A percentile compares a stretch with the other conserved stretches of the same genome.
These are phyloP conservation scores for Daldinia childiae DNA, from an alignment of 495 filamentous ascomycete genomes.

Conservation along the genomic window DNA sequence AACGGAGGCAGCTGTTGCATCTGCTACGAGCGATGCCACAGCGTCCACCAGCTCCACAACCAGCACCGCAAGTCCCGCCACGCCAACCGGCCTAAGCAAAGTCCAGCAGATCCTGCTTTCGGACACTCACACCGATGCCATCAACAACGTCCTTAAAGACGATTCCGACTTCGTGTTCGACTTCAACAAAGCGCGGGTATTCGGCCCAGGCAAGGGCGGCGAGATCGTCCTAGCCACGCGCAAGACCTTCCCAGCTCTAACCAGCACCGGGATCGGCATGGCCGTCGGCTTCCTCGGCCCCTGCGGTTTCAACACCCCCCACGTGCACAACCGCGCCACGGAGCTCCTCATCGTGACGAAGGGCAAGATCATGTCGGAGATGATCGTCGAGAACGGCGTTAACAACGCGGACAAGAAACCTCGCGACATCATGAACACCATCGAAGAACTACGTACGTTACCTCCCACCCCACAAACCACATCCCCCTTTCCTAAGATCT, in stretches of 20 bases:
- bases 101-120: slow-evolving; percentile 40
- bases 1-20: background rate
- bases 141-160: slow-evolving; percentile 45
- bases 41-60: background rate
- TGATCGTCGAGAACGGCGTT: slow-evolving; percentile 61
- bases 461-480: background rate
- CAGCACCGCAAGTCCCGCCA: background rate
- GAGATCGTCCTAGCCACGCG: slow-evolving; percentile 50
- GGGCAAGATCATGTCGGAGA: slow-evolving; percentile 57
- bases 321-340: slow-evolving; percentile 57
- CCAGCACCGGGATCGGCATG: slow-evolving; percentile 49
- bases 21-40: background rate
- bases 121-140: slow-evolving; percentile 42
- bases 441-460: slow-evolving; percentile 46
- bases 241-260: slow-evolving; percentile 55
- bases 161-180: slow-evolving; percentile 51
- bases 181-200: slow-evolving; percentile 46
- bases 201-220: slow-evolving; percentile 49
- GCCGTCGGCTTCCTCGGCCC: slow-evolving; percentile 54
- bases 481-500: background rate
- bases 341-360: slow-evolving; percentile 56
- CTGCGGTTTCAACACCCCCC: slow-evolving; percentile 60
- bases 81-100: slow-evolving; percentile 33
- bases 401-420: slow-evolving; percentile 13
- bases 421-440: slow-evolving; percentile 49